Percentiles rank a stretch among this genome's conserved stretches.
phyloP scores from a whole-genome alignment of 176 grass and related monocot genomes.

The Juncus effusus region DNA sequence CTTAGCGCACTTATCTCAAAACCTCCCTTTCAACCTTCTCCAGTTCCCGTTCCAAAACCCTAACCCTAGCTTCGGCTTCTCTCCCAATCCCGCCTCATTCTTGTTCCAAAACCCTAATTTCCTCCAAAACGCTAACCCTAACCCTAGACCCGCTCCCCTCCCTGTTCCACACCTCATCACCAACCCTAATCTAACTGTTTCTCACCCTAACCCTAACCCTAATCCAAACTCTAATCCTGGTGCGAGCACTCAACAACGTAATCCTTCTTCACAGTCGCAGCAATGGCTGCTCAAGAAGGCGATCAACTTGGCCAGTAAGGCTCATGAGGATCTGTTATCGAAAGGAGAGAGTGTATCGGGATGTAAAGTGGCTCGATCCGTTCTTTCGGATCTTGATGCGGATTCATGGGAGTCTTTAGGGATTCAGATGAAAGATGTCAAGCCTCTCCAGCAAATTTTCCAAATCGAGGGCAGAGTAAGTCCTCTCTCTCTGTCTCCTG shows the following conservation, averaged over 20 bases:
- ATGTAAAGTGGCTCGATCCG: slow-evolving; percentile 71
- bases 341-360: slow-evolving; percentile 62
- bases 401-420: slow-evolving; percentile 69
- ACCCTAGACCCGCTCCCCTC: not conserved
- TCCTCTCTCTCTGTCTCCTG: slow-evolving; percentile 12
- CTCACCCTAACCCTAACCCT: not conserved
- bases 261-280: not conserved
- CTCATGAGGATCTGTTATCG: slow-evolving; percentile 39
- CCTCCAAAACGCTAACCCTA: slow-evolving; percentile 29
- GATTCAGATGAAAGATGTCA: slow-evolving; percentile 60
- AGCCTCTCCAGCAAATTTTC: slow-evolving; percentile 54
- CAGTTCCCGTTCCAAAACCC: slow-evolving; percentile 37
- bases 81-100: slow-evolving; percentile 20
- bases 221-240: not conserved
- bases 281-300: slow-evolving; percentile 43
- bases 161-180: not conserved
- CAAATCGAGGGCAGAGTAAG: slow-evolving; percentile 68
- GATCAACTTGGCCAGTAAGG: slow-evolving; percentile 44
- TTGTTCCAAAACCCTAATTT: slow-evolving; percentile 49
- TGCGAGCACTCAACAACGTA: not conserved
- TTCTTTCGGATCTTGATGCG: slow-evolving; percentile 47
- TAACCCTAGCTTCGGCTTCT: slow-evolving; percentile 28
- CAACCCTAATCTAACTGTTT: not conserved
- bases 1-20: slow-evolving; percentile 14
- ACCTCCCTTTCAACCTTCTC: slow-evolving; percentile 34